Conservation (phyloP, 2,329 filamentous ascomycete species). For the Helotiales sp. region DNA sequence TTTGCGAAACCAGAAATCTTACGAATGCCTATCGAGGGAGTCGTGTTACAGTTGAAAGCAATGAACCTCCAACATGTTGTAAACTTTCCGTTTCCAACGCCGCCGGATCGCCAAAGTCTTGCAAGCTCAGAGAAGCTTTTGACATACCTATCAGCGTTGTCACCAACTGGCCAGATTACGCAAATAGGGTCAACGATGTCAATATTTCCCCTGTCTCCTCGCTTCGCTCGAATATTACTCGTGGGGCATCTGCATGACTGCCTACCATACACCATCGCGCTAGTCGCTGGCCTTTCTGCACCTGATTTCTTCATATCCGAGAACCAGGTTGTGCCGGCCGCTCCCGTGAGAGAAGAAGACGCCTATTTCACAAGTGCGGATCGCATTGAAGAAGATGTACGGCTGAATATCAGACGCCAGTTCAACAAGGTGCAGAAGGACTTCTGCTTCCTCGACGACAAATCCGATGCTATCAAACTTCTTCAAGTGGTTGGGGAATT, state of each 20-base stretch:
- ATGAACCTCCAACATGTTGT: conserved; percentile 91
- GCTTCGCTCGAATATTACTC: conserved; percentile 90
- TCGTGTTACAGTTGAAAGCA: conserved; percentile 91
- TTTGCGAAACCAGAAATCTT: conserved; percentile 89
- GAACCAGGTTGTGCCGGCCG: conserved; percentile 70
- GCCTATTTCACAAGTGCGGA: conserved; percentile 67
- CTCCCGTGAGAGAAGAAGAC: conserved; percentile 55
- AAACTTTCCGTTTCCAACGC: conserved; percentile 95
- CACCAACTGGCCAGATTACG: conserved; percentile 74
- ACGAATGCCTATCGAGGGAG: conserved; percentile 87
- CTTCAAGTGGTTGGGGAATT: conserved; percentile 89
- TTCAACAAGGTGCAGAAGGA: conserved; percentile 76
- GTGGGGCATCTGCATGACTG: conserved; percentile 84
- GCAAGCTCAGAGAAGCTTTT: conserved; percentile 85
- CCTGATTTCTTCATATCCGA: conserved; percentile 87
- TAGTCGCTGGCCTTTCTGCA: conserved; percentile 87
- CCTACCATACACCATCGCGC: conserved; percentile 81
- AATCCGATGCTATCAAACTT: conserved; percentile 87
- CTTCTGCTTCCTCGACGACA: conserved; percentile 81
- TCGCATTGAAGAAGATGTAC: conserved; percentile 71
- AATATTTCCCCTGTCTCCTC: conserved; percentile 85
- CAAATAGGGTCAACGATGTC: conserved; percentile 83
- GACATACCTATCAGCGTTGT: conserved; percentile 82
- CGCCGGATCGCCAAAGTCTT: conserved; percentile 77
- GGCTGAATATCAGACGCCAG: conserved; percentile 64